A percentile compares a stretch with the other conserved stretches of the same genome.
phyloP scores from a whole-genome alignment of 306 rosid genomes.

The Oxytropis ochrocephala region DNA sequence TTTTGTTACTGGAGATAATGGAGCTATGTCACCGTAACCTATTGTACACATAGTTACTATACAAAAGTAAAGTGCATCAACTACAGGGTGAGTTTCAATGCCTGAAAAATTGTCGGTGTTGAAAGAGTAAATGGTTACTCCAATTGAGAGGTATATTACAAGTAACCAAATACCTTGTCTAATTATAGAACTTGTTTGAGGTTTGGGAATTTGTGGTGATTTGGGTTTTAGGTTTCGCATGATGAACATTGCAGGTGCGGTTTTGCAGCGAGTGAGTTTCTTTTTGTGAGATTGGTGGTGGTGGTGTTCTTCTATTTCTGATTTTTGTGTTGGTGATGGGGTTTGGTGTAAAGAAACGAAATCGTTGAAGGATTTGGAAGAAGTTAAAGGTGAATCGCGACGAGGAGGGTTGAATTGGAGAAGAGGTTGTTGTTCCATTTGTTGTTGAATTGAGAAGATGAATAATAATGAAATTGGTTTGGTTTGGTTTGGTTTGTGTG shows the following conservation, averaged over 20 bases:
- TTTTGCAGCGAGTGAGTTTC: constrained; percentile 58
- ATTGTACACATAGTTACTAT: constrained; percentile 88
- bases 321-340: background rate
- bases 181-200: constrained; percentile 45
- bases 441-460: too few species aligned
- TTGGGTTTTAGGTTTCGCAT: constrained; percentile 38
- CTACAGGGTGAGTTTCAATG: constrained; percentile 55
- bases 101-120: constrained; percentile 58
- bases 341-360: constrained; percentile 10
- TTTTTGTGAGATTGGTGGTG: background rate
- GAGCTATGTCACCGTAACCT: constrained; percentile 79
- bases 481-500: background rate
- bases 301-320: constrained; percentile 6
- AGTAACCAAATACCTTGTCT: constrained; percentile 58
- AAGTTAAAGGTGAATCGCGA: constrained; percentile 18
- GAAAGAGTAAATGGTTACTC: constrained; percentile 62
- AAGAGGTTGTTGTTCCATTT: constrained; percentile 46
- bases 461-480: background rate
- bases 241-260: constrained; percentile 69
- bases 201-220: constrained; percentile 35
- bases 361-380: constrained; percentile 36
- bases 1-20: constrained; percentile 47
- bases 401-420: constrained; percentile 8
- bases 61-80: constrained; percentile 78
- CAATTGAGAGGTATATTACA: constrained; percentile 43